phyloP scores from a whole-genome alignment of 805 yeast species.

The Geotrichum ghanense region DNA sequence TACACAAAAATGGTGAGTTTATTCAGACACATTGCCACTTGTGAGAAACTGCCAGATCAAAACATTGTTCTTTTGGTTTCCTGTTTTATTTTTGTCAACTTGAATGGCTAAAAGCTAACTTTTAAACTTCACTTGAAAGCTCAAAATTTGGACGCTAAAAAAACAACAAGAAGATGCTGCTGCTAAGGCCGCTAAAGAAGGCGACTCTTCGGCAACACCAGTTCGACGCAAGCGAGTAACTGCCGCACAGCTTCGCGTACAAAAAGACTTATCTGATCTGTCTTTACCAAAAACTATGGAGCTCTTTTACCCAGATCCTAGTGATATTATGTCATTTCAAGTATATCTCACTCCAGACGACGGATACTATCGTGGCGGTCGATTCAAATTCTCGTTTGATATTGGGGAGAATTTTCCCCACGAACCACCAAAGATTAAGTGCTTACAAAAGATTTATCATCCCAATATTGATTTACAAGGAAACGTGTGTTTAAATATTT shows the following conservation, averaged over 20 bases:
- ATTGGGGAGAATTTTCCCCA: conserved; percentile 75
- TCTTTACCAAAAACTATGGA: conserved; percentile 48
- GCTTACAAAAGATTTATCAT: conserved; percentile 67
- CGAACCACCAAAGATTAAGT: conserved; percentile 78
- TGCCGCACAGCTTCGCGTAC: conserved; percentile 66
- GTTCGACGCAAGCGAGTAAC: conserved; percentile 26
- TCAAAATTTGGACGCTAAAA: conserved; percentile 50
- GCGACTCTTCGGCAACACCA: conserved; percentile 10
- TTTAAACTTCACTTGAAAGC: conserved; percentile 20
- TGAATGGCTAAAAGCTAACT: too few relatives aligned
- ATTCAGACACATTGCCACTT: too few relatives aligned
- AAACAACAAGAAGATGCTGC: conserved; percentile 40
- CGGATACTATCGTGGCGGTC: conserved; percentile 62
- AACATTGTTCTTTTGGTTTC: too few relatives aligned
- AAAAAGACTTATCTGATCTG: conserved; percentile 61
- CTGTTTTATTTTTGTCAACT: too few relatives aligned
- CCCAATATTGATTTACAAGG: conserved; percentile 91
- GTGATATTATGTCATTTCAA: conserved; percentile 50
- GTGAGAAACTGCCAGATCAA: too few relatives aligned
- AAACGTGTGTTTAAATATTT: conserved; percentile 80
- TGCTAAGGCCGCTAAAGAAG: conserved; percentile 20
- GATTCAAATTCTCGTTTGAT: conserved; percentile 54
- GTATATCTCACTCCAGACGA: conserved; percentile 53
- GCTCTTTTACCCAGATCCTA: conserved; percentile 38
- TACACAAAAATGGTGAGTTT: too few relatives aligned